Evolutionary conservation across 129 eudicot genomes (phyloP).

Genomic region (Arctium minus): DNA sequence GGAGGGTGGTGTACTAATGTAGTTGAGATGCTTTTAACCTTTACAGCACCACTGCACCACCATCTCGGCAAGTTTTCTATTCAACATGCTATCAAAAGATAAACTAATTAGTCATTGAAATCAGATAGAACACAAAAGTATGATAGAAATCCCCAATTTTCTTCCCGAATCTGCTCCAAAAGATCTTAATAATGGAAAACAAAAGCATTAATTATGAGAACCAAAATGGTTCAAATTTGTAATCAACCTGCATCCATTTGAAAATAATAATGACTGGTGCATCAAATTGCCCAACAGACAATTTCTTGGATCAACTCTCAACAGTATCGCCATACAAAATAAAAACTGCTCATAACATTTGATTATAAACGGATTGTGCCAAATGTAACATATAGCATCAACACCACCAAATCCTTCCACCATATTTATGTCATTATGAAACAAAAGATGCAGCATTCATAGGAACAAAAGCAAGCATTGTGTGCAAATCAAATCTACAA

Average conservation of each 20-base stretch:
- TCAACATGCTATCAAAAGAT: neutral
- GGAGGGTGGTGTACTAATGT: neutral
- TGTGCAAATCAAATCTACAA: no score
- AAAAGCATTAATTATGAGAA: neutral
- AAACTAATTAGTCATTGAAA: neutral
- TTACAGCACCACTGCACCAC: neutral
- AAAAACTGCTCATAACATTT: no score
- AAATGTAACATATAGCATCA: no score
- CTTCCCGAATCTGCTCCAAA: no score
- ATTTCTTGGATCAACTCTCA: neutral
- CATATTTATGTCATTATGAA: neutral
- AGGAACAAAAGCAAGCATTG: no score
- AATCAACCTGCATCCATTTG: neutral
- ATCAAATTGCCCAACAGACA: neutral
- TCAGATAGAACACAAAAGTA: neutral
- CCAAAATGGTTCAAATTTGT: neutral
- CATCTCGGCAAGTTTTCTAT: neutral
- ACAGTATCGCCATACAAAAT: neutral
- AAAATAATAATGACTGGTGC: neutral
- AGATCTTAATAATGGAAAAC: neutral
- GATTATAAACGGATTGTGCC: neutral
- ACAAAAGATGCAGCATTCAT: neutral
- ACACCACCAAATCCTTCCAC: no score
- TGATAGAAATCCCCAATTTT: neutral
- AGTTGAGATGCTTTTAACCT: neutral